These are phyloP conservation scores for Papilionanthe hybrid DNA, from an alignment of 116 monocot species.

Conservation along the genomic window DNA sequence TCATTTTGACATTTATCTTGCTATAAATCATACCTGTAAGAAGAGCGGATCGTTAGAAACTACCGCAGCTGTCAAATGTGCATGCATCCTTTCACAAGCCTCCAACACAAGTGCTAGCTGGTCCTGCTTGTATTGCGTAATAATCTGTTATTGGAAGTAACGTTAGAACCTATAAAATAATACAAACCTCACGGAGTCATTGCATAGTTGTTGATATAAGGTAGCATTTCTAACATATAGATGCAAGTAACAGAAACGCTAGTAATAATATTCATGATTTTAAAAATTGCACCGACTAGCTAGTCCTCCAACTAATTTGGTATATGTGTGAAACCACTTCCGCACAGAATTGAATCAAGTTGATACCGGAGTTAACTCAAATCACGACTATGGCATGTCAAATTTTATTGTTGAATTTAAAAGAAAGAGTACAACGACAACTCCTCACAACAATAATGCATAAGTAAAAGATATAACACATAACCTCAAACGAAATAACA, in stretches of 20 bases:
- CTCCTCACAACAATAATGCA: too few relatives aligned
- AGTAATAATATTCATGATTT: not conserved
- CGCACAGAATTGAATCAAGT: too few relatives aligned
- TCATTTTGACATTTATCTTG: too few relatives aligned
- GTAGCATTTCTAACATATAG: not conserved
- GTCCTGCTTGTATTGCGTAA: constrained; percentile 70
- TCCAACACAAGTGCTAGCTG: constrained; percentile 69
- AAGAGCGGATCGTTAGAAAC: constrained; percentile 89
- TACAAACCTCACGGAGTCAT: not conserved
- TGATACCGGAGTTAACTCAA: too few relatives aligned
- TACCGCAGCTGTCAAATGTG: constrained; percentile 96
- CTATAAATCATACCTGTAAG: constrained; percentile 49
- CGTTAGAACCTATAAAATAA: not conserved
- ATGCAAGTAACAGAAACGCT: not conserved
- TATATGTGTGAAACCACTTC: too few relatives aligned
- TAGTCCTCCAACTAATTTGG: too few relatives aligned
- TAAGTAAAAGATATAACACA: too few relatives aligned
- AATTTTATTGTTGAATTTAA: too few relatives aligned
- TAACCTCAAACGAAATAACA: too few relatives aligned
- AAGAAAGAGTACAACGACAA: too few relatives aligned
- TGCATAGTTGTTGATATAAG: not conserved
- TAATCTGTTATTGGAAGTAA: constrained; percentile 40
- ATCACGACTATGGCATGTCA: too few relatives aligned
- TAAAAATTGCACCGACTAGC: too few relatives aligned
- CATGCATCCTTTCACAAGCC: constrained; percentile 91